Evolutionary conservation across 495 filamentous ascomycete species (phyloP), one percentile per base, ranked within the genome.

Genomic region (Penicillium arizonense): DNA sequence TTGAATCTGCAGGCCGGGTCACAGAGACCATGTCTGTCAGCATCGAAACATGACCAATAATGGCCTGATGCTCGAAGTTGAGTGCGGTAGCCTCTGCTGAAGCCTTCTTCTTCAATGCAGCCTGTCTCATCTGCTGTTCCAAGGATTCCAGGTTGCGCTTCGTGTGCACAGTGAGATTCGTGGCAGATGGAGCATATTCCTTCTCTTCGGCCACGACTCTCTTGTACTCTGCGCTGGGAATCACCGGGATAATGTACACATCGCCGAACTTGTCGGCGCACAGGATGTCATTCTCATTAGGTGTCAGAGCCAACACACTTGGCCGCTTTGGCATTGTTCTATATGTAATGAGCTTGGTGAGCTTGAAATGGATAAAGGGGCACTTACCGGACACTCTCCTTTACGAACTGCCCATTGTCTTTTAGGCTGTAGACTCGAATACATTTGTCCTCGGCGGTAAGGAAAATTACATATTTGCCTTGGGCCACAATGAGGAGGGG

Each of bases 211-310:
- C 16, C 34, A 56, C 36, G 35, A 42, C 32, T 40, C 63, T 64
- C 16, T 62, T 53, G 32, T 58, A 63, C 38, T 71, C 60, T 26
- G 75, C 64, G 39, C 66, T 56, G n/a, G 76, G 77, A 44, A 91
- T 65, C 3, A 97, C 70, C 3, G 94, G 92, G n/a, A 98, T 67
- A 5, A 87, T 78, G 68, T 94, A 97, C 52, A 96, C 93, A 71
- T 98, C 94, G 30, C 94, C 94, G 62, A 96, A 96, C 64, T 97
- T 98, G 71, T 98, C 95, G 30, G 83, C 91, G 50, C 78, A 84
- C 24, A 97, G 69, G 52, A 97, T 89, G 3, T 79, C 88, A 3
- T 71, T 71, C 37, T 84, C 79, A 64, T 91, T 83, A 20, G 77
- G 60, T 1, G 88, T 85, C 41, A 97, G 69, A 42, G 79, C 71